Evolutionary conservation across 106 monocot genomes (phyloP).

Genomic region (Phalaenopsis aphrodite): DNA sequence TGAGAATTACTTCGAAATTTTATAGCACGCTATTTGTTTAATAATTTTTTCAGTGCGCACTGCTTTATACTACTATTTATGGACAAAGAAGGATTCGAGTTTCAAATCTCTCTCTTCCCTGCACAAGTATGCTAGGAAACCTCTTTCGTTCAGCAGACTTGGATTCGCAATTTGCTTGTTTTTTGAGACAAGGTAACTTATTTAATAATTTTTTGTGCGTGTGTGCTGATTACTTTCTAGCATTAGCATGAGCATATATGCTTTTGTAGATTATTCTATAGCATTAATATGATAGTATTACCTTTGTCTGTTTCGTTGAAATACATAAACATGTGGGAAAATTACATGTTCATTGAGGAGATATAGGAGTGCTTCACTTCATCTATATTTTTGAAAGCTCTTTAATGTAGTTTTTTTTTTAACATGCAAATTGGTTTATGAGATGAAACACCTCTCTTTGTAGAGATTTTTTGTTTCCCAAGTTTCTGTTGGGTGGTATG

Average conservation of each 20-base stretch:
- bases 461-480: neutral
- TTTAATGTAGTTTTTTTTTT: neutral
- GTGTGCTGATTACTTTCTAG: neutral
- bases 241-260: neutral
- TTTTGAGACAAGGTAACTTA: slow-evolving; percentile 83
- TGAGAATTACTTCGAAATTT: neutral
- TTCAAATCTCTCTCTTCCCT: slow-evolving; percentile 85
- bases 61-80: slow-evolving; percentile 92
- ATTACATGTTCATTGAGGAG: neutral
- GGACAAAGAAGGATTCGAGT: slow-evolving; percentile 99
- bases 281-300: neutral
- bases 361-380: neutral
- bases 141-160: slow-evolving; percentile 92
- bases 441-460: neutral
- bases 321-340: neutral
- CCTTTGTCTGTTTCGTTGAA: neutral
- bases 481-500: neutral
- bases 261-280: neutral
- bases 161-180: slow-evolving; percentile 76
- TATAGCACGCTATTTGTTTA: neutral
- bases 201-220: neutral
- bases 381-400: neutral
- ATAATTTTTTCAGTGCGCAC: slow-evolving; percentile 62
- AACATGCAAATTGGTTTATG: neutral
- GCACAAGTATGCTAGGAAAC: slow-evolving; percentile 73